These are phyloP conservation scores for Calonectria honghensis DNA, from an alignment of 2,329 filamentous ascomycete genomes.

Conservation along the genomic window DNA sequence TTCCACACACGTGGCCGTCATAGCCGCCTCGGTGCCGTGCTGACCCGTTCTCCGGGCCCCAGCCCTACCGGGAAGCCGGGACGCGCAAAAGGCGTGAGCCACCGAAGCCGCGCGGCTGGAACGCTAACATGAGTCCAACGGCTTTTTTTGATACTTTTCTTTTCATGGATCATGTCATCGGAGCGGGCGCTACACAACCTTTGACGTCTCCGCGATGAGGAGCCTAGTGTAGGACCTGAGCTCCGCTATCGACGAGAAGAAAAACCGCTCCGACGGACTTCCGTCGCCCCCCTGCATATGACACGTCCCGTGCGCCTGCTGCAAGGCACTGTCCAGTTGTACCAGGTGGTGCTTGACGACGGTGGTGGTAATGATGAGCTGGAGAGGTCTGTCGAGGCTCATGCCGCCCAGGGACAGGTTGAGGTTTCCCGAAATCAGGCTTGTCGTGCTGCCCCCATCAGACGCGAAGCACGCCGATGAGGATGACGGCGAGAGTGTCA, in stretches of 20 bases:
- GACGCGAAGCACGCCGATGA: background rate
- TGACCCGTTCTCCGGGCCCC: background rate
- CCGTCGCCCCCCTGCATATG: background rate
- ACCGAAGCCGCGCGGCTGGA: background rate
- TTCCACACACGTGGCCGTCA: background rate
- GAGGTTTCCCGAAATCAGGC: background rate
- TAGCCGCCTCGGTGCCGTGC: background rate
- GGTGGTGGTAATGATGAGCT: background rate
- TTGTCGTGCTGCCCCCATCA: background rate
- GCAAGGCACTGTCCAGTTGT: background rate
- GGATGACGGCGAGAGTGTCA: background rate
- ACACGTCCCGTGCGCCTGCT: background rate
- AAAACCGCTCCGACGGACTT: background rate
- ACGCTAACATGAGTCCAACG: too few species aligned
- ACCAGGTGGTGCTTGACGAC: slow-evolving; percentile 7
- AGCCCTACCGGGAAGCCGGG: background rate
- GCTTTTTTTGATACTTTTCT: too few species aligned
- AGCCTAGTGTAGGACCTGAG: background rate
- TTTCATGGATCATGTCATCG: too few species aligned
- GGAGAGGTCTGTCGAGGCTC: background rate
- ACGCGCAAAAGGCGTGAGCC: background rate
- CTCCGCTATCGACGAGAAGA: background rate
- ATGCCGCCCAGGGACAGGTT: background rate
- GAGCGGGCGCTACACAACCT: background rate
- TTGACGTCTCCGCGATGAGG: background rate